Base-by-base conservation (phyloP, 1,284 basidiomycete species). In the Taiwanofungus camphoratus region DNA sequence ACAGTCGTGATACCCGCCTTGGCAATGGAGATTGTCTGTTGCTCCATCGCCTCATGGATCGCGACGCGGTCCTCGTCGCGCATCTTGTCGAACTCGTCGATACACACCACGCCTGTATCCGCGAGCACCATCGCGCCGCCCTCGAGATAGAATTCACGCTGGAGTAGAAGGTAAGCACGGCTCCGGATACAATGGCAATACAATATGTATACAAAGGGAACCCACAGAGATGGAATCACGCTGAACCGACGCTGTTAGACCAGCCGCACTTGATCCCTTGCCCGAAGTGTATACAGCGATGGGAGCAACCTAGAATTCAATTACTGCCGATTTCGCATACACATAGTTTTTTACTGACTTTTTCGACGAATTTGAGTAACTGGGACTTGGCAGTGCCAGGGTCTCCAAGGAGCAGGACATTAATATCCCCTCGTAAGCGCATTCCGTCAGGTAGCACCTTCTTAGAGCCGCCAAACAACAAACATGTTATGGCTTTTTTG, bases 41-140 rank as follows among this genome's bases (percentile, higher is more conserved):
- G 95, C 60, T 99, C 95, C 95, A 99, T 99, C 13, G 95, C 96
- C 68, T 99, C 96, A 68, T 99, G 96, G 49, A 99, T 99, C 0
- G 96, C 96, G 2, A 99, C 96, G 47, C 96, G 83, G 61, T 99
- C 96, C 65, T 98, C 95, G 60, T 99, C 96, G 22, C 95, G 77
- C 96, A 99, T 99, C 74, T 99, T 99, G 72, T 99, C 96, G 58
- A 99, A 99, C 65, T 99, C 96, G 61, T 99, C 96, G 59, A 99
- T 99, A 62, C 96, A 99, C 16, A 99, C 96, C 12, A 99, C 94
- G 21, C 96, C 96, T 3, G 92, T 93, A 61, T 99, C 96, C 0
- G 96, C 96, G 22, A 99, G 78, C 7, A 99, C 96, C 96, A 99
- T 99, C 1, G 96, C 96, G 21, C 96, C 96, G 4, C 96, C 96